A percentile compares a stretch with the other conserved stretches of the same genome.
Conservation (phyloP, 2,329 filamentous ascomycete genomes). For the Scedosporium aurantiacum region DNA sequence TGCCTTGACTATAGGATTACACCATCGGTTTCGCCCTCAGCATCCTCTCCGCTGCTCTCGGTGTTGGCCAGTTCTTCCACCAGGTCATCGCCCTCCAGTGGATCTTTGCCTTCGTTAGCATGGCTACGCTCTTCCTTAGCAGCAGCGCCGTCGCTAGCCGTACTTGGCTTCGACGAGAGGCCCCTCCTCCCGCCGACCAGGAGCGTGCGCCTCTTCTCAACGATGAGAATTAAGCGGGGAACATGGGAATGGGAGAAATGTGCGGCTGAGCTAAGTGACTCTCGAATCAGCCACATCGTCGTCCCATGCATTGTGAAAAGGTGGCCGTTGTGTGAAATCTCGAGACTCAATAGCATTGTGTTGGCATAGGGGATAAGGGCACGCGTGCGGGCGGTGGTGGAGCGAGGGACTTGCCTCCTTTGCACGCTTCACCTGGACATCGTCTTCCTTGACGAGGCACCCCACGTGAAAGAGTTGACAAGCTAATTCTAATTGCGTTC, state of each 20-base stretch:
- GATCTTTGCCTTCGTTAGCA: slow-evolving; percentile 85
- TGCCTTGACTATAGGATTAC: slow-evolving; percentile 40
- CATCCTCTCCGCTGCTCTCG: slow-evolving; percentile 62
- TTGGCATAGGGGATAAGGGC: neutral
- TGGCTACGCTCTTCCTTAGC: slow-evolving; percentile 59
- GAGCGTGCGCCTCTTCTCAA: slow-evolving; percentile 53
- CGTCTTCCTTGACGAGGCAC: slow-evolving; percentile 68
- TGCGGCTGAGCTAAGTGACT: neutral
- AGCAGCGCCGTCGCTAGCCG: slow-evolving; percentile 57
- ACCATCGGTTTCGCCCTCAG: slow-evolving; percentile 72
- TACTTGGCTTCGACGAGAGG: slow-evolving; percentile 34
- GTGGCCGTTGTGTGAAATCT: neutral
- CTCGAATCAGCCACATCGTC: neutral
- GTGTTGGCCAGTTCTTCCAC: slow-evolving; percentile 63
- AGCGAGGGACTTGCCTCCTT: no score
- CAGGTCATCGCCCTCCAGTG: slow-evolving; percentile 73
- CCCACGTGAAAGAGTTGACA: slow-evolving; percentile 34
- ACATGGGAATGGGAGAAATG: neutral
- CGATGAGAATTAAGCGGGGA: slow-evolving; percentile 22
- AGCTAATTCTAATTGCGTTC: slow-evolving; percentile 32
- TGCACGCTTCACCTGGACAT: slow-evolving; percentile 65
- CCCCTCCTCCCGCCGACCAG: slow-evolving; percentile 28
- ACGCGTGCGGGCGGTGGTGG: no score
- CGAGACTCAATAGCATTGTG: neutral
- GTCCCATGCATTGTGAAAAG: neutral